These are phyloP conservation scores for Ogataea kodamae DNA, from an alignment of 805 yeast genomes.

Conservation along the genomic window DNA sequence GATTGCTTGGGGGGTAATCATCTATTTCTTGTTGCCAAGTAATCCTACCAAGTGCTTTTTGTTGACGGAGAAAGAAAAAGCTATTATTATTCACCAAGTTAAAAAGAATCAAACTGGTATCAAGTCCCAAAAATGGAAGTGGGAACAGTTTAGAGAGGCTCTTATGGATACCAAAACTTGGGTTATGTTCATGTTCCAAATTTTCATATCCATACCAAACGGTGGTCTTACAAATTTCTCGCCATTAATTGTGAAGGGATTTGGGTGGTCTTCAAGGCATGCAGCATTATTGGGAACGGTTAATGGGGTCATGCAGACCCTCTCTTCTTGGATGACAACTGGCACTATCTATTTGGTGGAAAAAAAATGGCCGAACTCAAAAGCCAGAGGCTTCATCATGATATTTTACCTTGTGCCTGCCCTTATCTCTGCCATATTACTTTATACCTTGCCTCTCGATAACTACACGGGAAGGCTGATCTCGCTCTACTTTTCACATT, in stretches of 20 bases:
- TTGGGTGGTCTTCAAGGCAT: conserved; percentile 28
- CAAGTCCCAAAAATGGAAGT: conserved; percentile 52
- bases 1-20: conserved; percentile 43
- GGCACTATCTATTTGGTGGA: conserved; percentile 46
- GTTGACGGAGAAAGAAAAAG: conserved; percentile 43
- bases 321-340: conserved; percentile 31
- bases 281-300: conserved; percentile 35
- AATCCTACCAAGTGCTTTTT: conserved; percentile 56
- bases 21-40: conserved; percentile 42
- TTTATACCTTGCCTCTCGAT: conserved; percentile 29
- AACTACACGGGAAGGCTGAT: conserved; percentile 20
- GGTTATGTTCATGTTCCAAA: conserved; percentile 42
- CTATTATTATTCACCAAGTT: conserved; percentile 51
- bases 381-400: conserved; percentile 16
- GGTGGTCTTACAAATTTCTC: conserved; percentile 51
- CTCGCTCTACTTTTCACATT: conserved; percentile 26
- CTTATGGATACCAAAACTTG: conserved; percentile 47
- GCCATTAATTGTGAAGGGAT: conserved; percentile 33
- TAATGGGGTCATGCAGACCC: conserved; percentile 33
- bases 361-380: conserved; percentile 40
- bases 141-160: conserved; percentile 52
- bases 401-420: conserved; percentile 29
- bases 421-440: conserved; percentile 28
- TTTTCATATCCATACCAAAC: conserved; percentile 47
- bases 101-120: conserved; percentile 58